These are phyloP conservation scores for Conticribra guillardii DNA, from an alignment of 108 stramenopile species.

Conservation along the genomic window DNA sequence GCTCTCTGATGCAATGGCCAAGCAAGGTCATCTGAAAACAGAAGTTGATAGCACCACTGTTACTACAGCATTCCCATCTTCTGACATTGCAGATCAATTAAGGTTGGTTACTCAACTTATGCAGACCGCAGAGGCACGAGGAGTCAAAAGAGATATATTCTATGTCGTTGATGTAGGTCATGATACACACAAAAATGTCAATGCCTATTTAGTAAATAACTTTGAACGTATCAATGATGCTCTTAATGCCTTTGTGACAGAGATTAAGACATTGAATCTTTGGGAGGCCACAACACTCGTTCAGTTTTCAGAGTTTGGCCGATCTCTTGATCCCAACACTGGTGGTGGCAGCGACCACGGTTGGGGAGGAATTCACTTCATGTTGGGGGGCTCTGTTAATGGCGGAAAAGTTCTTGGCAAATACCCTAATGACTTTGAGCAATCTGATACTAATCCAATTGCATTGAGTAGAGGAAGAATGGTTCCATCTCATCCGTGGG, in stretches of 20 bases:
- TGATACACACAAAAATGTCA: slow-evolving; percentile 55
- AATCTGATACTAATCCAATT: slow-evolving; percentile 30
- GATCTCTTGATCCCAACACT: slow-evolving; percentile 72
- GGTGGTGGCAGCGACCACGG: slow-evolving; percentile 80
- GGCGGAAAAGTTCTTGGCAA: slow-evolving; percentile 62
- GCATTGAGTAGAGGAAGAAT: slow-evolving; percentile 70
- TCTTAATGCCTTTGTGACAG: slow-evolving; percentile 52
- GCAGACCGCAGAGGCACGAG: slow-evolving; percentile 29
- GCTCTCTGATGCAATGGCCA: slow-evolving; percentile 23
- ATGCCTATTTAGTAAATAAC: slow-evolving; percentile 19
- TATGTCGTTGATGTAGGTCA: slow-evolving; percentile 56
- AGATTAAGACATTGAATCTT: slow-evolving; percentile 52
- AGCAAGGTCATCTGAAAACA: slow-evolving; percentile 25
- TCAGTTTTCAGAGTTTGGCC: slow-evolving; percentile 65
- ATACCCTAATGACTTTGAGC: slow-evolving; percentile 58
- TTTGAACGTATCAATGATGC: slow-evolving; percentile 51
- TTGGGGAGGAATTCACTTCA: slow-evolving; percentile 66
- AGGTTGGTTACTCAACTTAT: slow-evolving; percentile 47
- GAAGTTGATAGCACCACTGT: slow-evolving; percentile 32
- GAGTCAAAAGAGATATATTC: slow-evolving; percentile 54
- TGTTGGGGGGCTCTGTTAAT: slow-evolving; percentile 59
- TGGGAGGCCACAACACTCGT: slow-evolving; percentile 64
- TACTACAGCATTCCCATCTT: slow-evolving; percentile 37
- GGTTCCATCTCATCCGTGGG: slow-evolving; percentile 76
- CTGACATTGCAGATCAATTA: slow-evolving; percentile 22